Base-by-base conservation (phyloP, 495 filamentous ascomycete genomes). In the Penicillium mononematosum region DNA sequence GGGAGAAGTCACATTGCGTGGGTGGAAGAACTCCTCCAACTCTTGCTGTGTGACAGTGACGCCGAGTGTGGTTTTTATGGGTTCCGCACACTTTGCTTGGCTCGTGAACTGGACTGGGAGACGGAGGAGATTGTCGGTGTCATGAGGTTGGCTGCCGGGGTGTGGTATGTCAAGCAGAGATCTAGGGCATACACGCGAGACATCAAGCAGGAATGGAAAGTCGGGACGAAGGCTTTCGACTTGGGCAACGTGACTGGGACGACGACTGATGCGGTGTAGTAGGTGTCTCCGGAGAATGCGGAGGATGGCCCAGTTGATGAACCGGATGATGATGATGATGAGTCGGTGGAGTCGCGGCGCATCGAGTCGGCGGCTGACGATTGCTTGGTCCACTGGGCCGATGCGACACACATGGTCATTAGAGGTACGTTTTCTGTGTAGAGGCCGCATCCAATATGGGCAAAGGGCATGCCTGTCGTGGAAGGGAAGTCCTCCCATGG, bases 161-260 rank as follows among this genome's bases (percentile, higher is more conserved):
- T 81, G 52, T 84, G 80, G 41, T 89, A 72, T 4, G 83, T 77
- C 51, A 93, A 65, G 8, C 78, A 76, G 47, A 98, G 73, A 42
- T 88, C 85, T 20, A 97, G 78, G 9, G 79, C 75, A 74, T 98
- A 98, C 24, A 86, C 73, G 56, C 94, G 86, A 16, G 88, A 88
- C 29, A 88, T 76, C 62, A 96, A 82, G 72, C 94, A 98, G 52
- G 85, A 83, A 73, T 94, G 86, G 75, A 98, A 98, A 17, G 90
- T 92, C 0, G 94, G 95, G 27, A 94, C 71, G 71, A 92, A 91
- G 2, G 84, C 76, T 58, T 86, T 89, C 61, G 82, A 83, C 10
- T 70, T 74, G 0, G 94, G 91, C 1, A 96, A 75, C 0, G 81
- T 76, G 68, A 98, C 73, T 0, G 94, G 92, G 8, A 96, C 83